A percentile compares a stretch with the other conserved stretches of the same genome.
phyloP scores from a whole-genome alignment of 2,329 filamentous ascomycete species.

The Pseudogymnoascus sp. region DNA sequence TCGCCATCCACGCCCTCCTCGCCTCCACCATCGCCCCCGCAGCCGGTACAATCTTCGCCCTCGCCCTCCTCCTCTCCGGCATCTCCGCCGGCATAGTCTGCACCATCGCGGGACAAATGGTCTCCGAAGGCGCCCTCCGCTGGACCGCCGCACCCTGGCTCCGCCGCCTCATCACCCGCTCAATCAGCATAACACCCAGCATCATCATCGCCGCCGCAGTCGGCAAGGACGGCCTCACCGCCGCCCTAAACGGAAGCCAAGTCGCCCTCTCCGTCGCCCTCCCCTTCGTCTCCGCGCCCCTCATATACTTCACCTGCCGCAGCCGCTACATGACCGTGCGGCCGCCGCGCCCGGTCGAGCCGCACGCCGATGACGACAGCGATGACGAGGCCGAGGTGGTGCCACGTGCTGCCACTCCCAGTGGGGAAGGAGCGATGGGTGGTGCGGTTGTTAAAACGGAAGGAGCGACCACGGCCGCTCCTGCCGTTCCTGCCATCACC shows the following conservation, averaged over 20 bases:
- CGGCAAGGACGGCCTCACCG: slow-evolving; percentile 61
- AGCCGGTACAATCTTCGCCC: slow-evolving; percentile 76
- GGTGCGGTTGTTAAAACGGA: slow-evolving; percentile 15
- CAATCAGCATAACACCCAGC: slow-evolving; percentile 72
- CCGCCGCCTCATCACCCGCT: slow-evolving; percentile 67
- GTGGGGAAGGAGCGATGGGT: background rate
- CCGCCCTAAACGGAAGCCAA: slow-evolving; percentile 68
- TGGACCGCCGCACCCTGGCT: slow-evolving; percentile 73
- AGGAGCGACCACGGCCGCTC: slow-evolving; percentile 10
- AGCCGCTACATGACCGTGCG: slow-evolving; percentile 72
- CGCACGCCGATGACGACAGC: slow-evolving; percentile 26
- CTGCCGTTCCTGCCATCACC: background rate
- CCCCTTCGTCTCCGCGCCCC: slow-evolving; percentile 73
- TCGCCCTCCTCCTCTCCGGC: slow-evolving; percentile 73
- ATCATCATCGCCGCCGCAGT: slow-evolving; percentile 79
- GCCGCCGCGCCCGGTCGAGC: slow-evolving; percentile 34
- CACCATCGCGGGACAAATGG: slow-evolving; percentile 85
- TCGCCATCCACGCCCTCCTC: slow-evolving; percentile 71
- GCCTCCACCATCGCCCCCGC: slow-evolving; percentile 60
- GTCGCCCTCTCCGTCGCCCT: slow-evolving; percentile 72
- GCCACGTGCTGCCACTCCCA: background rate
- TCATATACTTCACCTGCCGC: slow-evolving; percentile 79
- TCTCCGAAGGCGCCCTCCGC: slow-evolving; percentile 72
- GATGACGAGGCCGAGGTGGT: slow-evolving; percentile 13
- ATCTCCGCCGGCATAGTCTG: slow-evolving; percentile 79